Conservation (phyloP, 2,329 filamentous ascomycete genomes). For the Lasiodiplodia gonubiensis region DNA sequence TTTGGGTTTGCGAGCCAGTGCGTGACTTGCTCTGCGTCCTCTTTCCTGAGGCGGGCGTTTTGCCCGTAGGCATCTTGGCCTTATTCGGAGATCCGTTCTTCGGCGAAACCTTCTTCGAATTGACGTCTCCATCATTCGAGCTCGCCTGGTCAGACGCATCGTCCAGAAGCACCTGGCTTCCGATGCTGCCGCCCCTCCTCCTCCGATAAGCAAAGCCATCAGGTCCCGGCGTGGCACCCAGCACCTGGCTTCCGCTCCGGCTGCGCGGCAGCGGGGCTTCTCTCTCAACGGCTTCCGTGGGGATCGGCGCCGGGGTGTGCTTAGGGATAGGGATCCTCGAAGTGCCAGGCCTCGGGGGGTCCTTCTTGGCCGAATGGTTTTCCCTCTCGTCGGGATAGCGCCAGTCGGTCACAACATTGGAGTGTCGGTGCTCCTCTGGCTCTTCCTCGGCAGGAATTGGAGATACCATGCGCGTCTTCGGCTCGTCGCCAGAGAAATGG, state of each 20-base stretch:
- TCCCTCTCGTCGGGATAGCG: slow-evolving; percentile 68
- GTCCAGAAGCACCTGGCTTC: slow-evolving; percentile 60
- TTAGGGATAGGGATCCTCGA: slow-evolving; percentile 90
- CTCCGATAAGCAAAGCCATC: slow-evolving; percentile 45
- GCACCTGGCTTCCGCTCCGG: slow-evolving; percentile 54
- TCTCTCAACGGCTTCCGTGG: slow-evolving; percentile 73
- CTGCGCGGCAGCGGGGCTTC: slow-evolving; percentile 70
- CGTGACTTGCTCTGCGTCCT: slow-evolving; percentile 41
- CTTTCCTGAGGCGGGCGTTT: slow-evolving; percentile 41
- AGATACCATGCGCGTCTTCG: slow-evolving; percentile 40
- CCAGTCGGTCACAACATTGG: slow-evolving; percentile 66
- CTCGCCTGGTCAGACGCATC: slow-evolving; percentile 46
- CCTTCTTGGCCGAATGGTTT: slow-evolving; percentile 40
- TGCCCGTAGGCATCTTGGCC: slow-evolving; percentile 47
- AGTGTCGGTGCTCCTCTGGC: slow-evolving; percentile 53
- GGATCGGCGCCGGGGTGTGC: slow-evolving; percentile 76
- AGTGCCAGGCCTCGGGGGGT: slow-evolving; percentile 53
- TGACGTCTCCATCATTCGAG: slow-evolving; percentile 18
- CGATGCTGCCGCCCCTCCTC: slow-evolving; percentile 71
- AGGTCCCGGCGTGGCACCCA: slow-evolving; percentile 9
- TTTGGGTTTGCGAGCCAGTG: slow-evolving; percentile 28
- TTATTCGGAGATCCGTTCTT: slow-evolving; percentile 44
- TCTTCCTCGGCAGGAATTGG: slow-evolving; percentile 49
- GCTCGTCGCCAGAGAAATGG: slow-evolving; percentile 31
- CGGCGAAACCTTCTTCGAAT: slow-evolving; percentile 9